Conservation (phyloP, 2,329 filamentous ascomycete genomes). For the Alternaria infectoria region DNA sequence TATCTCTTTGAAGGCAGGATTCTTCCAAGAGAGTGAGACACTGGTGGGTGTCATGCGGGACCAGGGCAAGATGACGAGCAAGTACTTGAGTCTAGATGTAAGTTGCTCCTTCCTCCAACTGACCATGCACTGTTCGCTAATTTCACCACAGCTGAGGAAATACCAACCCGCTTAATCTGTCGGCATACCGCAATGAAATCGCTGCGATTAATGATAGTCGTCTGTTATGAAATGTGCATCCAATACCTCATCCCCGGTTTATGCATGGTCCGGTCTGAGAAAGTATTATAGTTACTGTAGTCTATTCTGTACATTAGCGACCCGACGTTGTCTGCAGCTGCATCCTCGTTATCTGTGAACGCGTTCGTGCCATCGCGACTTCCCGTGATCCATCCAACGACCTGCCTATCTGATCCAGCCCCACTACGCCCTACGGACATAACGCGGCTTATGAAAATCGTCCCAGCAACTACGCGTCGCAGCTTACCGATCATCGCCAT, state of each 20-base stretch:
- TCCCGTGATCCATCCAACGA: not conserved
- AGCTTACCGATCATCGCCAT: not conserved
- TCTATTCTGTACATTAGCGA: not conserved
- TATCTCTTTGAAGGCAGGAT: constrained; percentile 90
- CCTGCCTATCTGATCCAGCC: constrained; percentile 2
- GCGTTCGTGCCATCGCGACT: not conserved
- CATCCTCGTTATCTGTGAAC: not conserved
- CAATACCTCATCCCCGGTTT: not conserved
- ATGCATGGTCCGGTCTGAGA: not conserved
- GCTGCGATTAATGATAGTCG: not conserved
- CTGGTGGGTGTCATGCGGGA: constrained; percentile 95
- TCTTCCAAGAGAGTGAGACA: constrained; percentile 97
- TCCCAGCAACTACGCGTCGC: not conserved
- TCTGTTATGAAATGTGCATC: not conserved
- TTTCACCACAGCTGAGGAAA: not conserved
- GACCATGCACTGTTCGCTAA: too few species aligned
- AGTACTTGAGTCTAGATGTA: constrained; percentile 92
- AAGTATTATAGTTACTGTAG: not conserved
- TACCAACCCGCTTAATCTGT: not conserved
- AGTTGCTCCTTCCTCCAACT: constrained; percentile 53
- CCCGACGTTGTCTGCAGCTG: not conserved
- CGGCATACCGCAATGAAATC: not conserved
- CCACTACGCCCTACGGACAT: not conserved
- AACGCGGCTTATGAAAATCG: not conserved
- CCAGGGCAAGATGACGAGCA: constrained; percentile 89